phyloP scores from a whole-genome alignment of 371 early-diverging fungal genomes.

The Circinella minor region DNA sequence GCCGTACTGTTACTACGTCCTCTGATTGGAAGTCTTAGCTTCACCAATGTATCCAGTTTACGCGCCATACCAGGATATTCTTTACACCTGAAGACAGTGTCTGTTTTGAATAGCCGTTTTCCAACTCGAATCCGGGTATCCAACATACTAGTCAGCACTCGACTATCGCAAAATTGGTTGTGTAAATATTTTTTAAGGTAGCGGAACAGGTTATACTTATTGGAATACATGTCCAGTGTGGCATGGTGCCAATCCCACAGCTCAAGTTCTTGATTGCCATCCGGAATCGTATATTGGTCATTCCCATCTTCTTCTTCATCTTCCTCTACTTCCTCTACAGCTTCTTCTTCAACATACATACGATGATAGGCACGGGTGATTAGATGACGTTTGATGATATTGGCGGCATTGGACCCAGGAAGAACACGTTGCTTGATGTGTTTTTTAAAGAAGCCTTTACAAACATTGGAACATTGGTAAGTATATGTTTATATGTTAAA shows the following conservation, averaged over 20 bases:
- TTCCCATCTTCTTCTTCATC: not conserved
- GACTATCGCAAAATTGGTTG: not conserved
- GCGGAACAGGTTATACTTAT: not conserved
- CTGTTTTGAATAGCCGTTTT: not conserved
- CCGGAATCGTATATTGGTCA: not conserved
- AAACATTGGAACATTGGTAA: not conserved
- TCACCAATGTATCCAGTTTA: not conserved
- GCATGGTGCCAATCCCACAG: not conserved
- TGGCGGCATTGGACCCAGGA: not conserved
- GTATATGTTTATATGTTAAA: too few species aligned
- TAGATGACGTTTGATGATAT: not conserved
- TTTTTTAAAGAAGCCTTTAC: not conserved
- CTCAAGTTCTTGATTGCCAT: not conserved
- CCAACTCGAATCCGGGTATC: not conserved
- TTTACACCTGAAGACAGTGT: not conserved
- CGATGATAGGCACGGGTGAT: not conserved
- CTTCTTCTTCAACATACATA: not conserved
- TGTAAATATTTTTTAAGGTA: not conserved
- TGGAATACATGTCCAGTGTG: not conserved
- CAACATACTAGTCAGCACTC: not conserved
- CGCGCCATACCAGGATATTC: not conserved
- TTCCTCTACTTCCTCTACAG: too few species aligned
- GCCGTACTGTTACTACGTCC: not conserved
- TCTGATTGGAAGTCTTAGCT: not conserved
- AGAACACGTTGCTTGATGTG: not conserved